Evolutionary conservation across 495 filamentous ascomycete genomes (phyloP).

Genomic region (Talaromyces stipitatus): DNA sequence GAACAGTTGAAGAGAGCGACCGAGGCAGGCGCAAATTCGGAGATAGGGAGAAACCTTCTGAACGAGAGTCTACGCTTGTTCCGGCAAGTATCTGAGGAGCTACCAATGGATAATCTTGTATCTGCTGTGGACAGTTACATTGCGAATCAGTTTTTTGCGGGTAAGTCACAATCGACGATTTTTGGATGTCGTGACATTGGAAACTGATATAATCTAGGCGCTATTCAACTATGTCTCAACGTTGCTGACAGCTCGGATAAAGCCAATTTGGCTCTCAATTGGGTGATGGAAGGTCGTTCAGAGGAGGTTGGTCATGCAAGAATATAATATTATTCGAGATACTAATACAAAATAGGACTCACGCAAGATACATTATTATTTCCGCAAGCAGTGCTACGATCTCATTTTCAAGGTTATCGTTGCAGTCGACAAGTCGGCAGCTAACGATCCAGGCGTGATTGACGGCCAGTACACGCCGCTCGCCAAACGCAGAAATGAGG

Average conservation of each 20-base stretch:
- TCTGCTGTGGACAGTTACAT: constrained; percentile 73
- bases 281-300: constrained; percentile 58
- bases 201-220: constrained; percentile 43
- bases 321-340: constrained; percentile 26
- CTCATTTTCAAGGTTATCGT: constrained; percentile 71
- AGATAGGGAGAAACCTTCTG: constrained; percentile 69
- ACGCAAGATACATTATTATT: constrained; percentile 55
- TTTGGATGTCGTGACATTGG: too few relatives aligned
- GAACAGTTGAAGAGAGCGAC: constrained; percentile 82
- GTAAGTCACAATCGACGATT: constrained; percentile 14
- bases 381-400: constrained; percentile 72
- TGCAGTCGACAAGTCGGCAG: constrained; percentile 62
- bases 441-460: constrained; percentile 55
- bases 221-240: constrained; percentile 78
- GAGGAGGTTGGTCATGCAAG: constrained; percentile 34
- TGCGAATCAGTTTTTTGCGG: constrained; percentile 75
- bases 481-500: constrained; percentile 73
- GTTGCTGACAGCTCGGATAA: constrained; percentile 78
- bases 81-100: constrained; percentile 70
- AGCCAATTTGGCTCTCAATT: constrained; percentile 71
- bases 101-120: constrained; percentile 74
- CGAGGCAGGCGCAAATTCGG: constrained; percentile 66
- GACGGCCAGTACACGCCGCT: constrained; percentile 71
- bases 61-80: constrained; percentile 87
- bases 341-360: constrained; percentile 55